A percentile compares a stretch with the other conserved stretches of the same genome.
Evolutionary conservation across 2,329 filamentous ascomycete genomes (phyloP).

Genomic region (Juglanconis sp.): DNA sequence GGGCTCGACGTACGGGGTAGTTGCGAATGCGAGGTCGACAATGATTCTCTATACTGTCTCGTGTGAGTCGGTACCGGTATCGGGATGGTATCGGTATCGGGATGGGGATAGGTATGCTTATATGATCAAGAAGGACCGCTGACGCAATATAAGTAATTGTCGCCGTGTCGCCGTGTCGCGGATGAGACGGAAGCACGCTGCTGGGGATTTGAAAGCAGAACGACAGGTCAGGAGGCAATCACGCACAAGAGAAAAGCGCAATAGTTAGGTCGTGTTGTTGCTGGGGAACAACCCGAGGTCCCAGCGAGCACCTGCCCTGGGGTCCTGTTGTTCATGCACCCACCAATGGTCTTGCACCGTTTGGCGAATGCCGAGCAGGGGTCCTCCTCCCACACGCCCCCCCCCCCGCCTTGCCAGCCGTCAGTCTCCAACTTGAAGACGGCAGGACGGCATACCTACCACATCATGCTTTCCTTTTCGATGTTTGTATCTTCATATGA

Average conservation of each 20-base stretch:
- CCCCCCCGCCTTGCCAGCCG: too few relatives aligned
- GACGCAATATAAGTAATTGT: neutral
- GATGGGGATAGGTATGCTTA: too few relatives aligned
- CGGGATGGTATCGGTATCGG: too few relatives aligned
- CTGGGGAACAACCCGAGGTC: neutral
- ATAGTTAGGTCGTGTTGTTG: neutral
- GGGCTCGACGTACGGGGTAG: neutral
- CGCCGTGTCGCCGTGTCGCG: neutral
- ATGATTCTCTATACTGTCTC: neutral
- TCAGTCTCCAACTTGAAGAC: too few relatives aligned
- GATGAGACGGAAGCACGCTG: neutral
- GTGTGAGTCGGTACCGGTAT: neutral
- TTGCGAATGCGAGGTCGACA: neutral
- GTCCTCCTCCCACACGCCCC: neutral
- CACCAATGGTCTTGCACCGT: conserved; percentile 1
- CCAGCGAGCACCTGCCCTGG: too few relatives aligned
- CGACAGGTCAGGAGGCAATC: neutral
- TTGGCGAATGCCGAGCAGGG: neutral
- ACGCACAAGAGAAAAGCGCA: neutral
- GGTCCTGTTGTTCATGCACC: neutral
- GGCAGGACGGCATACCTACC: too few relatives aligned
- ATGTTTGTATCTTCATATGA: too few relatives aligned
- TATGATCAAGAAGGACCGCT: neutral
- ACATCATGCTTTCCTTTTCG: too few relatives aligned
- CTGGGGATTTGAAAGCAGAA: neutral